A percentile compares a stretch with the other conserved stretches of the same genome.
Evolutionary conservation across 305 asterid species (phyloP).

Genomic region (Solanum chacoense): DNA sequence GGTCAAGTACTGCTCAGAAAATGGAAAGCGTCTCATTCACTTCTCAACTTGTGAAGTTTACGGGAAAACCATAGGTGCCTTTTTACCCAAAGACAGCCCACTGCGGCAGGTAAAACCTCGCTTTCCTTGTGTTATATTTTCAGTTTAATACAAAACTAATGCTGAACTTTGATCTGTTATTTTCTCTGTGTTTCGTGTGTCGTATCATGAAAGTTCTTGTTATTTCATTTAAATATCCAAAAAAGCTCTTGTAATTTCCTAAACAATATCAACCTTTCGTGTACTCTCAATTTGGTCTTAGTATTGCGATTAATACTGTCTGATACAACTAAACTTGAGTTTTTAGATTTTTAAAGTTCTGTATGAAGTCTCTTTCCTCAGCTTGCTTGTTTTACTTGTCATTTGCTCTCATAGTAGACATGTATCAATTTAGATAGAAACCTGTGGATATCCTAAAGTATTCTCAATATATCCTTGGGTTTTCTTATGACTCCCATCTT

Average conservation of each 20-base stretch:
- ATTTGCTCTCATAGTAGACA: neutral
- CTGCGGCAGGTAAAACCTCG: conserved; percentile 47
- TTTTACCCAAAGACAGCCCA: conserved; percentile 65
- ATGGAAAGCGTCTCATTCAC: conserved; percentile 70
- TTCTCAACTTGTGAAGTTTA: conserved; percentile 78
- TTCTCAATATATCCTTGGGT: neutral
- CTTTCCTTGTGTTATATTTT: conserved; percentile 5
- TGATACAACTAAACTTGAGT: neutral
- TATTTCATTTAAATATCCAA: neutral
- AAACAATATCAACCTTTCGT: neutral
- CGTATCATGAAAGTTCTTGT: neutral
- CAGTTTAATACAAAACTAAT: neutral
- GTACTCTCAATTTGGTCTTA: neutral
- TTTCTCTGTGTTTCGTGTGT: neutral
- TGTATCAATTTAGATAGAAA: neutral
- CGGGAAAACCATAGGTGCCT: conserved; percentile 61
- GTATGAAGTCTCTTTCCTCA: neutral
- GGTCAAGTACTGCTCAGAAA: conserved; percentile 81
- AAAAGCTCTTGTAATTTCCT: neutral
- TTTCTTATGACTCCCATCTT: neutral
- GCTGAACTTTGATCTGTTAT: neutral
- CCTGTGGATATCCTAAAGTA: neutral
- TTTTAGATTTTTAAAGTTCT: neutral
- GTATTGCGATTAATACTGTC: neutral
- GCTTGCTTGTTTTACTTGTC: neutral